Conservation (phyloP, 495 filamentous ascomycete species). For the Staphylotrichum tortipilum region DNA sequence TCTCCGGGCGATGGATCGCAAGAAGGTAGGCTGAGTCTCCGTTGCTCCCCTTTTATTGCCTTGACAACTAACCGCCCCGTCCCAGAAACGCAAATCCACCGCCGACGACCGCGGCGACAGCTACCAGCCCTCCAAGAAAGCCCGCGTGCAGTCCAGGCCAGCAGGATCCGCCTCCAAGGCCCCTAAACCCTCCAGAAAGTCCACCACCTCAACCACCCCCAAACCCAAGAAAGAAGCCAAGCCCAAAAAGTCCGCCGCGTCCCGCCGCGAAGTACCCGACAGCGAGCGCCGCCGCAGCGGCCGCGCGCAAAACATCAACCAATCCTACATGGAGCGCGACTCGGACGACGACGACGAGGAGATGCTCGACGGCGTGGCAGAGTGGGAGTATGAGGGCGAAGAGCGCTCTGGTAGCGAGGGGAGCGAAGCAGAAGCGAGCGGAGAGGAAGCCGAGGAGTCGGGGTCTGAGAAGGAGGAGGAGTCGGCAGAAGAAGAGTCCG, state of each 20-base stretch:
- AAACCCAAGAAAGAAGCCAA: constrained; percentile 14
- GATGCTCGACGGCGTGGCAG: constrained; percentile 47
- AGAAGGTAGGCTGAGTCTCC: too few relatives aligned
- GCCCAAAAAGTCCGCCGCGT: constrained; percentile 12
- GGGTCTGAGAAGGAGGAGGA: constrained; percentile 7
- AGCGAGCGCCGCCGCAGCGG: constrained; percentile 44
- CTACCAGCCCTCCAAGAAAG: constrained; percentile 27
- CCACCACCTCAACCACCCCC: not conserved
- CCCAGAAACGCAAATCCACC: constrained; percentile 44
- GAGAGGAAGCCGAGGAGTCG: constrained; percentile 4
- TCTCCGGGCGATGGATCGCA: constrained; percentile 43
- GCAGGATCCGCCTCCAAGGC: not conserved
- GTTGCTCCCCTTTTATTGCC: too few relatives aligned
- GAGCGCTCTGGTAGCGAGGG: not conserved
- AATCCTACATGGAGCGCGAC: constrained; percentile 44
- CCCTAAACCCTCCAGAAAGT: not conserved
- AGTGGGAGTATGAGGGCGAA: constrained; percentile 41
- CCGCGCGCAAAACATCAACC: constrained; percentile 29
- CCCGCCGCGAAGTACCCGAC: constrained; percentile 22
- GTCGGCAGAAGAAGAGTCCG: not conserved
- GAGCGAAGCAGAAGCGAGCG: not conserved
- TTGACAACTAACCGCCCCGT: too few relatives aligned
- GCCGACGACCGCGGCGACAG: constrained; percentile 32
- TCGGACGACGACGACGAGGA: constrained; percentile 48
- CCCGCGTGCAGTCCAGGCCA: constrained; percentile 24